phyloP scores from a whole-genome alignment of 352 stramenopile species.

The Peronospora destructor region DNA sequence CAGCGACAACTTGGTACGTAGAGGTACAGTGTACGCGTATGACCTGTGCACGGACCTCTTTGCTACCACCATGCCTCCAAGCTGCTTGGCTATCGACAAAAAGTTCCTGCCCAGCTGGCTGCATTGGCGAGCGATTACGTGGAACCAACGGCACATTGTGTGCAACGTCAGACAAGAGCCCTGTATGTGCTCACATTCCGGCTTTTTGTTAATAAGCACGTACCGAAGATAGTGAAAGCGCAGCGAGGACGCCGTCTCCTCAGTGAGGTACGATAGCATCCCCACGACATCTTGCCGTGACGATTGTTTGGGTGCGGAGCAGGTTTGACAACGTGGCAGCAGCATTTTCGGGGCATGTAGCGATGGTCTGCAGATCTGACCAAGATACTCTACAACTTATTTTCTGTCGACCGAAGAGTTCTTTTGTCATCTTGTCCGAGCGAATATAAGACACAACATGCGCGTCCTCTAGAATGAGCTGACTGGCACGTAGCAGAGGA shows the following conservation, averaged over 20 bases:
- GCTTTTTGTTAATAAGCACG: slow-evolving; percentile 16
- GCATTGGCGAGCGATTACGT: slow-evolving; percentile 28
- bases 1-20: slow-evolving; percentile 15
- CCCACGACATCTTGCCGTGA: slow-evolving; percentile 47
- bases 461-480: slow-evolving; percentile 13
- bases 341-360: slow-evolving; percentile 48
- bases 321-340: slow-evolving; percentile 48
- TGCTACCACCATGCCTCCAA: slow-evolving; percentile 5
- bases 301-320: slow-evolving; percentile 37
- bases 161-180: slow-evolving; percentile 13
- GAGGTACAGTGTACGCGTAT: slow-evolving; percentile 31
- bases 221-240: slow-evolving; percentile 42
- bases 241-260: slow-evolving; percentile 33
- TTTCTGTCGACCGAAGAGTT: slow-evolving; percentile 11
- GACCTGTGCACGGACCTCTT: slow-evolving; percentile 34
- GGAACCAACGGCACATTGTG: slow-evolving; percentile 43
- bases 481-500: not conserved
- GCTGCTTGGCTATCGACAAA: slow-evolving; percentile 12
- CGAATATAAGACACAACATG: not conserved
- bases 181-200: slow-evolving; percentile 38
- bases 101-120: slow-evolving; percentile 36
- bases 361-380: slow-evolving; percentile 27
- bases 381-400: not conserved
- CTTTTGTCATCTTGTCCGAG: slow-evolving; percentile 1
- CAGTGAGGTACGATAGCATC: slow-evolving; percentile 31